A percentile compares a stretch with the other conserved stretches of the same genome.
phyloP scores from a whole-genome alignment of 768 basidiomycete species.

The Roridomyces roridus region DNA sequence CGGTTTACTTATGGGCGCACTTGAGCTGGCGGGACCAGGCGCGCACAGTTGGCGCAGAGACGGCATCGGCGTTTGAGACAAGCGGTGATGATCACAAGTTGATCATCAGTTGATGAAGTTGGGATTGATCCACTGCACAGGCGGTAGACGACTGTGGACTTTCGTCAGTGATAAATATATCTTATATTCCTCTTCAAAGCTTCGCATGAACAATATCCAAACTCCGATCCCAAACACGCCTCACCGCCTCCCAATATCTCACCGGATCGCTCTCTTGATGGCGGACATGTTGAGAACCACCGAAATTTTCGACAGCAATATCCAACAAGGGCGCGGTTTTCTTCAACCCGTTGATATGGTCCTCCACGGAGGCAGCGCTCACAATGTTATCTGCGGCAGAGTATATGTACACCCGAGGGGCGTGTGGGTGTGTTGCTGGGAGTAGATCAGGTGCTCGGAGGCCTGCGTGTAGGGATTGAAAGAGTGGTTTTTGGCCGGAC shows the following conservation, averaged over 20 bases:
- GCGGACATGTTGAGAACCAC: background rate
- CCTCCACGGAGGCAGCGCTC: background rate
- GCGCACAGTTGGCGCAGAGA: too few species aligned
- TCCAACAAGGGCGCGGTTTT: background rate
- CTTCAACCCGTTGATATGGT: background rate
- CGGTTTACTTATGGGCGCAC: too few species aligned
- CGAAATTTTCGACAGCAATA: background rate
- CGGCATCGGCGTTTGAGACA: too few species aligned
- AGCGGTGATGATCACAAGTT: too few species aligned
- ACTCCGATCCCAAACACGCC: background rate
- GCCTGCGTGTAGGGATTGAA: background rate
- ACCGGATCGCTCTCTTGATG: background rate
- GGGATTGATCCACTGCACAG: too few species aligned
- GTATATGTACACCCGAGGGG: conserved; percentile 1
- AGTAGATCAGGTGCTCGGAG: background rate
- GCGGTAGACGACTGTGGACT: too few species aligned
- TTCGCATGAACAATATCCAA: background rate
- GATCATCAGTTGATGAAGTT: too few species aligned
- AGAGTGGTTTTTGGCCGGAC: background rate
- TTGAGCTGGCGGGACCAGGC: too few species aligned
- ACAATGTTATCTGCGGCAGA: conserved; percentile 1
- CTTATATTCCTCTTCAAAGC: too few species aligned
- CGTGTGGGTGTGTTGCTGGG: background rate
- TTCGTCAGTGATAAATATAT: too few species aligned
- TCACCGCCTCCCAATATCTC: background rate